Base-by-base conservation (phyloP, 257 asterid genomes). In the Eucommia ulmoides region DNA sequence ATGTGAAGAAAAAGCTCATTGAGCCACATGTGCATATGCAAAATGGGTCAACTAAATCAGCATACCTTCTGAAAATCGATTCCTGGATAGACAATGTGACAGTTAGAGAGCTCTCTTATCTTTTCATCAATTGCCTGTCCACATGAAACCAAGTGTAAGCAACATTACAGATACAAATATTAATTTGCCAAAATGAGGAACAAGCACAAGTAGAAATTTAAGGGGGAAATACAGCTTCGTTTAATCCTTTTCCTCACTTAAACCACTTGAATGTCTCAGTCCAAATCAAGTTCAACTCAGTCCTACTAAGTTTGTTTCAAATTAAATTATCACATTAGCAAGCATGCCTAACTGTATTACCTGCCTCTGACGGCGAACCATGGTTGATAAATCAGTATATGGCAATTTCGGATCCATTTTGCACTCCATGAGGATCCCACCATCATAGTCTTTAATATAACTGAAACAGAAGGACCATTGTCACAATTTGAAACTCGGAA, bases 391-490 rank as follows among this genome's bases (percentile, higher is more conserved):
- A 79, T 91, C 89, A 49, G 95, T 91, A 52, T 83, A 91, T 1
- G 98, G 99, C 71, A 91, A 92, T 72, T 91, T 91, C 14, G 96
- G 98, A 60, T 91, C 93, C 42, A 91, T 91, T 67, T 69, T 84
- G 74, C 98, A 91, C 70, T 91, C 98, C 98, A 91, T 91, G 62
- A 91, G 98, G 65, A 86, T 75, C 48, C 96, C 98, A 42, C 98
- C 98, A 47, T 91, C 98, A 41, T 91, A 91, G 65, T 91, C 98
- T 73, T 91, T 91, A 49, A 91, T 91, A 56, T 78, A 86, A 52
- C 98, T 86, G 75, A 56, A 56, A 52, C 53, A 41, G 59, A 51
- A 49, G 35, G 33, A 55, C n/a, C n/a, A n/a, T n/a, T n/a, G n/a
- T n/a, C n/a, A n/a, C n/a, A n/a, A n/a, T n/a, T n/a, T n/a, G n/a